Conservation (phyloP, 768 basidiomycete genomes). For the Russula ochroleuca region DNA sequence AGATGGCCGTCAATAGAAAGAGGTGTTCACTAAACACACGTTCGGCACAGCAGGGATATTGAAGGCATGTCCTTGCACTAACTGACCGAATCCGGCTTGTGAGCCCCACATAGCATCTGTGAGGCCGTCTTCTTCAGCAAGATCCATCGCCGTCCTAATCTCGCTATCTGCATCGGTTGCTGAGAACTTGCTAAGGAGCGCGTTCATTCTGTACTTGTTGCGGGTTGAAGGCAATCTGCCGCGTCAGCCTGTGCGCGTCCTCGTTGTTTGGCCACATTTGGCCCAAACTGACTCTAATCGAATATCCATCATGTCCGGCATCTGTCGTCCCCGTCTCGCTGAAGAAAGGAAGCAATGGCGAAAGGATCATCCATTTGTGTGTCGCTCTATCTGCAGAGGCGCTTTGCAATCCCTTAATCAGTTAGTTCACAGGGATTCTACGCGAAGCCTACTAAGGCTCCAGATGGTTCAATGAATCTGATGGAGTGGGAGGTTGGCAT, state of each 20-base stretch:
- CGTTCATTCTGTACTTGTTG: slow-evolving; percentile 46
- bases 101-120: slow-evolving; percentile 80
- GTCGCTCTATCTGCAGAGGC: slow-evolving; percentile 37
- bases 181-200: slow-evolving; percentile 61
- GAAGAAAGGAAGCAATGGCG: slow-evolving; percentile 99
- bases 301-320: slow-evolving; percentile 65
- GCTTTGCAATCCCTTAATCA: slow-evolving; percentile 3
- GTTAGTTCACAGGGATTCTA: slow-evolving; percentile 76
- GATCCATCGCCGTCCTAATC: slow-evolving; percentile 45
- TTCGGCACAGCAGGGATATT: slow-evolving; percentile 68
- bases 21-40: slow-evolving; percentile 44
- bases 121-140: slow-evolving; percentile 59
- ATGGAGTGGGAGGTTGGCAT: slow-evolving; percentile 99
- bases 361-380: slow-evolving; percentile 99
- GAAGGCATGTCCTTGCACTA: slow-evolving; percentile 71
- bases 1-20: background rate
- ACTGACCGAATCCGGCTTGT: slow-evolving; percentile 71
- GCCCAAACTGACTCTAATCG: background rate
- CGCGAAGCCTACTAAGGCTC: slow-evolving; percentile 84
- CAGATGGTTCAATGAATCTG: slow-evolving; percentile 93
- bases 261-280: slow-evolving; percentile 20
- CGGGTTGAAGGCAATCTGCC: slow-evolving; percentile 2
- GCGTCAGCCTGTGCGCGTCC: slow-evolving; percentile 22
- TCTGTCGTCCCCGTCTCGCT: slow-evolving; percentile 86
- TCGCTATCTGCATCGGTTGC: slow-evolving; percentile 49